Conservation (phyloP, 345 rosid genomes). For the Syzygium aromaticum region DNA sequence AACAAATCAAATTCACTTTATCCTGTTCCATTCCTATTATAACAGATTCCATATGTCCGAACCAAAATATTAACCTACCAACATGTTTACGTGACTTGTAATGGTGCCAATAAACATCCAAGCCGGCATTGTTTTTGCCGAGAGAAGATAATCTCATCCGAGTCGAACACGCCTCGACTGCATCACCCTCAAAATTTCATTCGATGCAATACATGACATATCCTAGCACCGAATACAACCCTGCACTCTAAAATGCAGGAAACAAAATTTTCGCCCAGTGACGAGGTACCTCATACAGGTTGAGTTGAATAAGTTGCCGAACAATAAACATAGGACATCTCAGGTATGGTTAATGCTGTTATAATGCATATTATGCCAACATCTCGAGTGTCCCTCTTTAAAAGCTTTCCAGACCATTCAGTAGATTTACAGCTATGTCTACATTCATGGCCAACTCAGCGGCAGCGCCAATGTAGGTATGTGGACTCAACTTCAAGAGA, state of each 20-base stretch:
- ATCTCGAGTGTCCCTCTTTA: not conserved
- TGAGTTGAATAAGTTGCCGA: not conserved
- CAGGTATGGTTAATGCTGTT: not conserved
- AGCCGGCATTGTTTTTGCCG: not conserved
- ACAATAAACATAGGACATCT: not conserved
- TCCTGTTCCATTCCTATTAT: not conserved
- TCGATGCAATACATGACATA: not conserved
- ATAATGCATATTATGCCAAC: not conserved
- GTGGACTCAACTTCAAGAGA: constrained; percentile 68
- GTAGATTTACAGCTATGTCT: constrained; percentile 23
- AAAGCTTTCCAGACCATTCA: constrained; percentile 7
- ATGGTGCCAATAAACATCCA: not conserved
- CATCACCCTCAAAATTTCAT: not conserved
- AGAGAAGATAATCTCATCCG: not conserved
- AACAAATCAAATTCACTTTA: not conserved
- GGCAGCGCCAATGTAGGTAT: constrained; percentile 74
- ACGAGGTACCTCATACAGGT: not conserved
- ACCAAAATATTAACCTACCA: not conserved
- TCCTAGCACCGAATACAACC: not conserved
- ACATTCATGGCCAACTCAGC: constrained; percentile 49
- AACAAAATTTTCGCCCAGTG: not conserved
- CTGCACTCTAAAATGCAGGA: not conserved
- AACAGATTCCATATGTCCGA: not conserved
- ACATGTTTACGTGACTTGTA: not conserved
- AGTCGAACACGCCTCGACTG: not conserved